Percentiles rank a stretch among this genome's conserved stretches.
phyloP scores from a whole-genome alignment of 305 asterid species.

The Solanum hybrid region DNA sequence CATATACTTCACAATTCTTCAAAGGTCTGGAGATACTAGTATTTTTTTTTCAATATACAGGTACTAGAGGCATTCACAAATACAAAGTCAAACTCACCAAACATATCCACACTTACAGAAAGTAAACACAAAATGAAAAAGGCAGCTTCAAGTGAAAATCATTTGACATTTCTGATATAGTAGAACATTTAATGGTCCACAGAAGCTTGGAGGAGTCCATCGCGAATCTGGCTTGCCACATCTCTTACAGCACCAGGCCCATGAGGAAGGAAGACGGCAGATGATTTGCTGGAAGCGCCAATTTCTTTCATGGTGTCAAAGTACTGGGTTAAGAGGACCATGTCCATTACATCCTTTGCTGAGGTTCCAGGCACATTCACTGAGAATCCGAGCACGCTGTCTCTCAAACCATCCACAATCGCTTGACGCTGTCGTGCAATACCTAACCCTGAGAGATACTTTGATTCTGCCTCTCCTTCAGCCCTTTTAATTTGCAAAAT shows the following conservation, averaged over 20 bases:
- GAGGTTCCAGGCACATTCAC: constrained; percentile 78
- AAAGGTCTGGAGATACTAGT: background rate
- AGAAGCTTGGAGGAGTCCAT: constrained; percentile 70
- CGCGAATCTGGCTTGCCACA: constrained; percentile 75
- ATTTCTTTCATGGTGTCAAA: constrained; percentile 81
- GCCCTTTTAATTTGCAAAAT: constrained; percentile 73
- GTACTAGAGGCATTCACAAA: background rate
- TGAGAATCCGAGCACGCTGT: constrained; percentile 71
- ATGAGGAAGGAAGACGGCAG: constrained; percentile 73
- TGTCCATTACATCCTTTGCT: constrained; percentile 84
- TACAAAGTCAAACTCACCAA: background rate
- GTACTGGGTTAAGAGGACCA: constrained; percentile 76
- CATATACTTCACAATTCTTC: background rate
- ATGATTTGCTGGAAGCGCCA: constrained; percentile 60
- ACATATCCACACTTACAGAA: background rate
- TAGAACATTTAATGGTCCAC: background rate
- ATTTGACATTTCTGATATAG: background rate
- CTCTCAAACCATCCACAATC: constrained; percentile 72
- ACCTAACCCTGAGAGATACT: constrained; percentile 70
- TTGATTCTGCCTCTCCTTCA: constrained; percentile 90
- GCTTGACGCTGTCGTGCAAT: constrained; percentile 88
- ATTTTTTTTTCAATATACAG: background rate
- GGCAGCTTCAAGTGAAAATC: background rate
- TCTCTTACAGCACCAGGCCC: constrained; percentile 84
- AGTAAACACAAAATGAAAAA: background rate